Conservation (phyloP, 176 grass and related monocot species). For the Thinopyrum elongatum region DNA sequence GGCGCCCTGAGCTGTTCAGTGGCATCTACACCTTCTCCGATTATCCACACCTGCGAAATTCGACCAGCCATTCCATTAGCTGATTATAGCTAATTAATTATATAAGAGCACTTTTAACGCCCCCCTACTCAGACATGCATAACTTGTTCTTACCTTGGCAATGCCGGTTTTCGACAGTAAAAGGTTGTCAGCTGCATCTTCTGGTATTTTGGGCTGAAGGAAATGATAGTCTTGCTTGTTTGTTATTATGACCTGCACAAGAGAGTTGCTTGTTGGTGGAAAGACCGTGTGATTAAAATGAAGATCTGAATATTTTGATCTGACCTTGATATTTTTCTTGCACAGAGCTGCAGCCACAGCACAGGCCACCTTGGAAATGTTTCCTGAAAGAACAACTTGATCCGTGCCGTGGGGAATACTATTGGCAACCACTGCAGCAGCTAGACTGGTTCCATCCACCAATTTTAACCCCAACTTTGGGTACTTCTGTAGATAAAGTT, state of each 20-base stretch:
- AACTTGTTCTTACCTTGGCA: slow-evolving; percentile 49
- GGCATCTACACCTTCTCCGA: slow-evolving; percentile 63
- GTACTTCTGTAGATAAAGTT: slow-evolving; percentile 76
- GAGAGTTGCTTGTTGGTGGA: not conserved
- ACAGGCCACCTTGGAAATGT: slow-evolving; percentile 64
- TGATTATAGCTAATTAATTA: not conserved
- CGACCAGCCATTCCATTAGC: not conserved
- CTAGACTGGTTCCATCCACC: slow-evolving; percentile 87
- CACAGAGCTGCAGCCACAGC: slow-evolving; percentile 55
- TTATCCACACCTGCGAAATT: slow-evolving; percentile 71
- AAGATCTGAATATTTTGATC: not conserved
- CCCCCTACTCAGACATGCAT: not conserved
- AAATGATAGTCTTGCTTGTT: slow-evolving; percentile 74
- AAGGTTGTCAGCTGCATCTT: slow-evolving; percentile 49
- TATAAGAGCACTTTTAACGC: not conserved
- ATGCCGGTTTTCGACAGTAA: slow-evolving; percentile 48
- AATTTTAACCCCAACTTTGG: slow-evolving; percentile 67
- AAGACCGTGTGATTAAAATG: not conserved
- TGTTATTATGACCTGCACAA: slow-evolving; percentile 65
- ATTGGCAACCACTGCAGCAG: slow-evolving; percentile 66
- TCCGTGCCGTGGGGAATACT: slow-evolving; percentile 55
- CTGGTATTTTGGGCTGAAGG: slow-evolving; percentile 62
- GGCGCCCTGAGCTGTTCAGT: slow-evolving; percentile 60
- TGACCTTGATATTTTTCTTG: slow-evolving; percentile 71
- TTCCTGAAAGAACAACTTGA: slow-evolving; percentile 63